phyloP scores from a whole-genome alignment of 2,329 filamentous ascomycete genomes.

The Pestalotiopsis sp. region DNA sequence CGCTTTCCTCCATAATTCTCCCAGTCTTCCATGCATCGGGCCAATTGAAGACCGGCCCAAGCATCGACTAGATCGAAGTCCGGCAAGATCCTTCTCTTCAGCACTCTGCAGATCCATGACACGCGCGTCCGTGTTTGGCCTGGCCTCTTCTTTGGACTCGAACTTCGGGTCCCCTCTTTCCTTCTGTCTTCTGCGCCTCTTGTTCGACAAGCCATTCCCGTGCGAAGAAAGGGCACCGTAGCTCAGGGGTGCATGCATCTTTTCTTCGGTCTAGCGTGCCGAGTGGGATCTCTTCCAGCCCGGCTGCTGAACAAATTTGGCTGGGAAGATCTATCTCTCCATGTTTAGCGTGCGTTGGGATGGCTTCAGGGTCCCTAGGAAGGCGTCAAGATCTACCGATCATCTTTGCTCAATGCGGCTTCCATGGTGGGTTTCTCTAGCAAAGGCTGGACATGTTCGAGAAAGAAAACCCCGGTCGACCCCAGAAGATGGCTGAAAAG shows the following conservation, averaged over 20 bases:
- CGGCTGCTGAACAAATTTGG: background rate
- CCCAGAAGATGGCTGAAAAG: background rate
- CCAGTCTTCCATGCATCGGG: background rate
- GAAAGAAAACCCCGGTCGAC: background rate
- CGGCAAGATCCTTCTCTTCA: background rate
- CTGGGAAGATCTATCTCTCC: background rate
- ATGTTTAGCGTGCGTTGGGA: background rate
- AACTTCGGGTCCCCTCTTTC: too few relatives aligned
- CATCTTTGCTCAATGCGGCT: background rate
- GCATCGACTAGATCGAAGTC: background rate
- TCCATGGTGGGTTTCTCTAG: background rate
- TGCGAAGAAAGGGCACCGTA: background rate
- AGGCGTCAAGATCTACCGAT: background rate
- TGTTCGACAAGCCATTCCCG: background rate
- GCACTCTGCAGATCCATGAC: background rate
- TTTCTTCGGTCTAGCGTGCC: background rate
- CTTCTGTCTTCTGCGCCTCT: background rate
- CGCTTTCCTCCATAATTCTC: background rate
- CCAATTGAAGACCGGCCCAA: background rate
- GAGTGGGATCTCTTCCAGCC: background rate
- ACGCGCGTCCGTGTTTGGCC: background rate
- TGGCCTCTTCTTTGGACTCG: background rate
- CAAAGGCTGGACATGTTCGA: background rate
- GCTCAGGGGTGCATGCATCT: background rate
- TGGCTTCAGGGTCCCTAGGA: background rate